A percentile compares a stretch with the other conserved stretches of the same genome.
Conservation (phyloP, 768 basidiomycete genomes). For the Hysterangium stoloniferum region DNA sequence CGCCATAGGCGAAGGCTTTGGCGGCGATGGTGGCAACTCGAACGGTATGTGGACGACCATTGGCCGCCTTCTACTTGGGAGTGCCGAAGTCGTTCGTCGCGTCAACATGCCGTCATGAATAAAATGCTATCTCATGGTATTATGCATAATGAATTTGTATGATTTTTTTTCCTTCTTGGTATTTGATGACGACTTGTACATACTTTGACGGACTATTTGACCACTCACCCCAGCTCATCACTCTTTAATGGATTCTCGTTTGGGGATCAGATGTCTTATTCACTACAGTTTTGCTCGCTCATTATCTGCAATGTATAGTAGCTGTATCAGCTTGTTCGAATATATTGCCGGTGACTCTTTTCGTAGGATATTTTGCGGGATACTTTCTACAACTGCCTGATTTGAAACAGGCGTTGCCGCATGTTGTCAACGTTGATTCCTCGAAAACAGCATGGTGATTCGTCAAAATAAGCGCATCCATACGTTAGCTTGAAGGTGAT, state of each 20-base stretch:
- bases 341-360: no score
- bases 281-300: neutral
- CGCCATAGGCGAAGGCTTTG: constrained; percentile 63
- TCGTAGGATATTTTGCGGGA: no score
- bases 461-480: no score
- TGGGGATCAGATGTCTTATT: no score
- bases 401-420: no score
- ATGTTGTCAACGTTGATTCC: no score
- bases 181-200: neutral
- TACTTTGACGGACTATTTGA: neutral
- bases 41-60: constrained; percentile 62
- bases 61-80: constrained; percentile 39
- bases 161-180: neutral
- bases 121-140: neutral
- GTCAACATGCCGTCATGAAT: constrained; percentile 9
- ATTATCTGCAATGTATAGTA: neutral
- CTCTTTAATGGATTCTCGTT: neutral
- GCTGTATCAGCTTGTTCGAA: neutral
- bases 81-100: constrained; percentile 9
- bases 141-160: constrained; percentile 2
- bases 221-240: neutral
- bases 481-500: no score
- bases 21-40: constrained; percentile 36
- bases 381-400: no score
- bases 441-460: no score